These are phyloP conservation scores for Annona cherimola DNA, from an alignment of 164 flowering plant species.

Conservation along the genomic window DNA sequence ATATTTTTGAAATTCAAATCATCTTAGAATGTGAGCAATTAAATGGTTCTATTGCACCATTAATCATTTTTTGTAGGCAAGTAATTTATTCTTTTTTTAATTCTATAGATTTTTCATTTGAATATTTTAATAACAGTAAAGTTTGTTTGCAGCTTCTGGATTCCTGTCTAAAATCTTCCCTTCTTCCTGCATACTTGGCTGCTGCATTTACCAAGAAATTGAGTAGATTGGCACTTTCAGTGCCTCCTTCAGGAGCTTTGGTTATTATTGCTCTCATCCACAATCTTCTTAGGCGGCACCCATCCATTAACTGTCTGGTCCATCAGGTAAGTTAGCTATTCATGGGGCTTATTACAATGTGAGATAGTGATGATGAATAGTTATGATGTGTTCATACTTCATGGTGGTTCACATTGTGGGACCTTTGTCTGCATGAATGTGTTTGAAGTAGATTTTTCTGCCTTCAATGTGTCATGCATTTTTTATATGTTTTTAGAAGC, in stretches of 20 bases:
- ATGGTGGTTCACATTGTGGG: too few species aligned
- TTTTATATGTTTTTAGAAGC: too few species aligned
- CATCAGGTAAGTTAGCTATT: slow-evolving; percentile 46
- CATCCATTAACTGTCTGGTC: slow-evolving; percentile 85
- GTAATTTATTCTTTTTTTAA: neutral
- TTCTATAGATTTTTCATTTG: neutral
- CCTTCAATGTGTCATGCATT: too few species aligned
- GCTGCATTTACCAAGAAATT: slow-evolving; percentile 91
- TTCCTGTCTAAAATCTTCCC: slow-evolving; percentile 83
- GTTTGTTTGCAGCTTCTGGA: slow-evolving; percentile 72
- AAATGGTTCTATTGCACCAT: too few species aligned
- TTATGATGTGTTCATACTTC: too few species aligned
- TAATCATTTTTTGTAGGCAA: neutral
- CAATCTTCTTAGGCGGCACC: slow-evolving; percentile 87
- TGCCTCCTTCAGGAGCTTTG: slow-evolving; percentile 84
- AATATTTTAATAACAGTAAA: neutral
- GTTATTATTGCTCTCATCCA: slow-evolving; percentile 75
- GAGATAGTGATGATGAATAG: too few species aligned
- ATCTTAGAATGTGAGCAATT: neutral
- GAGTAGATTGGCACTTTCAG: slow-evolving; percentile 71
- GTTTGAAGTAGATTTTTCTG: too few species aligned
- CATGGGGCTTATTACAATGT: too few species aligned
- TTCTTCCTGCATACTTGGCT: slow-evolving; percentile 94
- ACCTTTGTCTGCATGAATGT: too few species aligned
- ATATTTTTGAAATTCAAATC: neutral